Evolutionary conservation across 2,329 filamentous ascomycete genomes (phyloP), one percentile per base, ranked within the genome.

Genomic region (Aspergillus sp.): DNA sequence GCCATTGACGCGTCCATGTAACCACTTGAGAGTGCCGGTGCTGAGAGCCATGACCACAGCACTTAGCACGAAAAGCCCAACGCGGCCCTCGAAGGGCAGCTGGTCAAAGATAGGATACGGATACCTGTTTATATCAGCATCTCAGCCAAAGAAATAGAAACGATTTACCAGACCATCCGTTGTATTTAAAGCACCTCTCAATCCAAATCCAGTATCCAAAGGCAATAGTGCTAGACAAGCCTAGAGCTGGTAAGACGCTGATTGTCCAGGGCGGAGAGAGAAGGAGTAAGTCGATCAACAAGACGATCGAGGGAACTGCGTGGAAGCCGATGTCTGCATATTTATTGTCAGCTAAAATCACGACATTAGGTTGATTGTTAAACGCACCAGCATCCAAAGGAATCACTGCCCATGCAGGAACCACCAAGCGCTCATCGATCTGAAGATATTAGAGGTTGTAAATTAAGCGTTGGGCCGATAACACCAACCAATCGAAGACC

Each of bases 81-180:
- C 70, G 13, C 90, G 78, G 58, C 89, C 83, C 39, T 70, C 61
- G 0, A 81, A 85, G 39, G 73, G 76, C 34, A 94, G 69, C 36
- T 86, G 62, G 7, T 74, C 82, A 51, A 96, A 91, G 27, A 95
- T 76, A 1, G 90, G 90, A 64, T 96, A 95, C 0, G 90, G 89
- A 55, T 95, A 94, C 73, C 83, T 86, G 54, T 65, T 19, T 19
- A 32, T 32, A 40, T 56, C 26, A 51, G 44, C 6, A 32, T 27
- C 8, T 19, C 19, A 19, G 19, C 19, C 19, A 7, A 5, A 33
- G 8, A n/a, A 10, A 12, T 2, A 7, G 27, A n/a, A 6, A 10
- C 10, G 27, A 26, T 31, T 12, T 5, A 6, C 70, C 74, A 49
- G 75, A 82, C 64, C 76, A 83, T 42, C 79, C 76, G 53, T 84